phyloP scores from a whole-genome alignment of 495 filamentous ascomycete genomes.

The Astrothelium subdiscretum region DNA sequence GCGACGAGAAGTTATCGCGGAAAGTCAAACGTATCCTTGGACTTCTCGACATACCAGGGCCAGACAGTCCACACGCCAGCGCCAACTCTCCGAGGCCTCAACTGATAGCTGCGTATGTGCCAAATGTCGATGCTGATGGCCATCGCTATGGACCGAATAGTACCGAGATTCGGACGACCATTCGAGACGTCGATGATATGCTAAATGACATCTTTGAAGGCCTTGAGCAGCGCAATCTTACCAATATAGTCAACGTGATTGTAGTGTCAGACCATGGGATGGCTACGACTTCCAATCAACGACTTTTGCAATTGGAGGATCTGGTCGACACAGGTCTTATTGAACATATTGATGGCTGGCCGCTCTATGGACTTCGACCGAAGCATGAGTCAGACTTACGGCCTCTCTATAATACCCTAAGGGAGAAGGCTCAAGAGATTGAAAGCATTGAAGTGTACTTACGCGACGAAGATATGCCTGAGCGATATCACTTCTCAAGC shows the following conservation, averaged over 20 bases:
- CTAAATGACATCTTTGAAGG: conserved; percentile 63
- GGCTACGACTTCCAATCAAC: conserved; percentile 72
- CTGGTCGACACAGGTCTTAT: conserved; percentile 62
- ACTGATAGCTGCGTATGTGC: conserved; percentile 87
- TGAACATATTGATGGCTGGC: conserved; percentile 89
- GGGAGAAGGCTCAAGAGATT: conserved; percentile 41
- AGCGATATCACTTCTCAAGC: conserved; percentile 72
- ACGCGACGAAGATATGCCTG: conserved; percentile 69
- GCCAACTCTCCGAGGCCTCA: conserved; percentile 52
- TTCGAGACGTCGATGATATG: conserved; percentile 66
- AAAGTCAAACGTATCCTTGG: conserved; percentile 71
- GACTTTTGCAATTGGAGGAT: conserved; percentile 91
- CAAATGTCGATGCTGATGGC: conserved; percentile 75
- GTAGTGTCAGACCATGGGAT: conserved; percentile 98
- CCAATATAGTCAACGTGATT: conserved; percentile 83
- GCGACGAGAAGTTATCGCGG: conserved; percentile 53
- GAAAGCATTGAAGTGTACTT: conserved; percentile 75
- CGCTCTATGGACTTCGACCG: conserved; percentile 74
- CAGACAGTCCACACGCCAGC: conserved; percentile 29
- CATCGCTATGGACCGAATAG: conserved; percentile 89
- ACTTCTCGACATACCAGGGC: conserved; percentile 69
- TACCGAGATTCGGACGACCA: conserved; percentile 69
- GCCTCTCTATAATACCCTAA: conserved; percentile 28
- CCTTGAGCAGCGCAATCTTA: conserved; percentile 70
- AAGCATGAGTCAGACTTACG: conserved; percentile 46